Percentiles rank a stretch among this genome's conserved stretches.
phyloP scores from a whole-genome alignment of 140 eudicot species.

The Oenanthe javanica region DNA sequence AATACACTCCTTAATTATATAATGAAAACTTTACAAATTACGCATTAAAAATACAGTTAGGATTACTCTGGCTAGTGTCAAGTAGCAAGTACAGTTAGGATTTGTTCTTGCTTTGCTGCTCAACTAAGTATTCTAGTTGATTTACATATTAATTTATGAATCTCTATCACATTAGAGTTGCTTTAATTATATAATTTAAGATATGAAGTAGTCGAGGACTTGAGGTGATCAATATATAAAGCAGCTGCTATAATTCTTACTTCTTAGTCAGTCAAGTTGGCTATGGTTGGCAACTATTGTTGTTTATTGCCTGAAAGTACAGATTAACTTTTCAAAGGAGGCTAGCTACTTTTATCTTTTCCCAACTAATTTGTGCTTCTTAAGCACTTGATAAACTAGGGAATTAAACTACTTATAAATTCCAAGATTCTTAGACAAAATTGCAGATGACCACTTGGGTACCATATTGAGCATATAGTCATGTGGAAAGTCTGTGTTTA shows the following conservation, averaged over 20 bases:
- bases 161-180: constrained; percentile 9
- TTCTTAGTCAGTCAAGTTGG: constrained; percentile 19
- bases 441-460: constrained; percentile 11
- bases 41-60: too few relatives aligned
- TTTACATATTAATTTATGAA: background rate
- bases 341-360: constrained; percentile 2
- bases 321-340: constrained; percentile 31
- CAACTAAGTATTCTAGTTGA: background rate
- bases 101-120: constrained; percentile 14
- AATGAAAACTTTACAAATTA: too few relatives aligned
- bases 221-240: constrained; percentile 17
- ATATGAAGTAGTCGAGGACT: constrained; percentile 6
- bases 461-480: constrained; percentile 30
- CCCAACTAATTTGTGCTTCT: constrained; percentile 31
- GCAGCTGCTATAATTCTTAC: constrained; percentile 16
- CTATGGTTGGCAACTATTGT: constrained; percentile 27
- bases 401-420: constrained; percentile 17
- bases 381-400: constrained; percentile 8
- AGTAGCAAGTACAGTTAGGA: constrained; percentile 41
- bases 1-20: too few relatives aligned
- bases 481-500: constrained; percentile 31
- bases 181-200: background rate
- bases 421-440: constrained; percentile 15
- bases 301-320: constrained; percentile 40
- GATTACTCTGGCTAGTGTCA: constrained; percentile 6